Conservation (phyloP, 2,329 filamentous ascomycete species). For the Nigrospora oryzae region DNA sequence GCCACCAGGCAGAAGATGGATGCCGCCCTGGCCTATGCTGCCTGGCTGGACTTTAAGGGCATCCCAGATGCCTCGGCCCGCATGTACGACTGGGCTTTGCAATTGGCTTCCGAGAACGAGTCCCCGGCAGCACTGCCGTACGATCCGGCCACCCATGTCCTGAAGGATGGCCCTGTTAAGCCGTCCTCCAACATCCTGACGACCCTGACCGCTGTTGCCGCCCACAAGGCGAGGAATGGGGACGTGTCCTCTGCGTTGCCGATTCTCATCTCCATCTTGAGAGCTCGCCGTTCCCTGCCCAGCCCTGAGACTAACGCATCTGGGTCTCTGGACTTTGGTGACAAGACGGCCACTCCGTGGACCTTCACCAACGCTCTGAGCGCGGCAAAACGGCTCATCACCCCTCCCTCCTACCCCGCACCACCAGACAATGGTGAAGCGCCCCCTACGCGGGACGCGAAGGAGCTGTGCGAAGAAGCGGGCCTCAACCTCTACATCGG, state of each 20-base stretch:
- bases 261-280: conserved; percentile 76
- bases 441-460: conserved; percentile 53
- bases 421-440: conserved; percentile 62
- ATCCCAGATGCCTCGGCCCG: conserved; percentile 56
- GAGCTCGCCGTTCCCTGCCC: conserved; percentile 59
- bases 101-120: conserved; percentile 54
- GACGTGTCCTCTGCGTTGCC: conserved; percentile 65
- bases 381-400: conserved; percentile 19
- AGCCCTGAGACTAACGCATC: not conserved
- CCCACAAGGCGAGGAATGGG: conserved; percentile 64
- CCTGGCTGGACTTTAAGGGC: conserved; percentile 75
- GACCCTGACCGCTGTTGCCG: conserved; percentile 68
- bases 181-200: conserved; percentile 69
- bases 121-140: conserved; percentile 33
- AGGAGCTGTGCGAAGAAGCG: conserved; percentile 74
- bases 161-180: conserved; percentile 47
- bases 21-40: conserved; percentile 74
- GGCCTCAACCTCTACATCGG: conserved; percentile 84
- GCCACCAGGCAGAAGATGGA: conserved; percentile 70
- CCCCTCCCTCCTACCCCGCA: conserved; percentile 58
- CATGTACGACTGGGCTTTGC: conserved; percentile 68
- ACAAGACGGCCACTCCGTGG: conserved; percentile 7
- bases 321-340: not conserved
- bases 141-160: conserved; percentile 52
- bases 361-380: conserved; percentile 16